These are phyloP conservation scores for Tylopilus sp. DNA, from an alignment of 768 basidiomycete species.

Conservation along the genomic window DNA sequence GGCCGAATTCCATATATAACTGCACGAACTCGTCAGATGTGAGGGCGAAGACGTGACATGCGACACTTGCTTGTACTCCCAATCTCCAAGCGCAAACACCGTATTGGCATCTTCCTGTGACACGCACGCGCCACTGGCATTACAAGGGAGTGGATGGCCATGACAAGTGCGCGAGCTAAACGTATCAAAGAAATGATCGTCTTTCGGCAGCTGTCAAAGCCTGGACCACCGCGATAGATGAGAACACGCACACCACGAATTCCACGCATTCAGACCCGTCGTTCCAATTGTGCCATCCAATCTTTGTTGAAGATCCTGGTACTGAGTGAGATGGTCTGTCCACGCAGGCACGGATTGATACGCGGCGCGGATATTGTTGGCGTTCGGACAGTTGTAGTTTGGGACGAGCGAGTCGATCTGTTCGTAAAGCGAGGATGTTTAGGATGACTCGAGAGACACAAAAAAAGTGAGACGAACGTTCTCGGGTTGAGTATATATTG, in stretches of 20 bases:
- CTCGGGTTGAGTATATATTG: no score
- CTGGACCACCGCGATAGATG: neutral
- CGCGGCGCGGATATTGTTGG: slow-evolving; percentile 36
- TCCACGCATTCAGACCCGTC: slow-evolving; percentile 37
- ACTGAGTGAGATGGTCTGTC: slow-evolving; percentile 40
- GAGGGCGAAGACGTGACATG: neutral
- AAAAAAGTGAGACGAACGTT: slow-evolving; percentile 30
- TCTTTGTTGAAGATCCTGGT: slow-evolving; percentile 36
- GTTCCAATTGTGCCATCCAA: slow-evolving; percentile 42
- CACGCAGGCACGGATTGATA: slow-evolving; percentile 45
- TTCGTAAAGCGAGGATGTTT: no score
- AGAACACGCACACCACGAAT: slow-evolving; percentile 42
- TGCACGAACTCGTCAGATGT: slow-evolving; percentile 14
- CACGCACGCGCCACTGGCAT: slow-evolving; percentile 39
- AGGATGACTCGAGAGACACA: neutral
- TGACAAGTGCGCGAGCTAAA: slow-evolving; percentile 47
- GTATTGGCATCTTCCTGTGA: slow-evolving; percentile 43
- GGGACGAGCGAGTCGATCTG: slow-evolving; percentile 49
- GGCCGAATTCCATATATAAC: slow-evolving; percentile 50
- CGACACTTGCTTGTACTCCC: slow-evolving; percentile 50
- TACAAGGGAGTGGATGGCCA: slow-evolving; percentile 42
- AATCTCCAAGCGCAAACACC: slow-evolving; percentile 55
- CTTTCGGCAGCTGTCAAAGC: neutral
- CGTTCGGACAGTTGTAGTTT: slow-evolving; percentile 41
- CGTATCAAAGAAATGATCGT: slow-evolving; percentile 48